Evolutionary conservation across 495 filamentous ascomycete genomes (phyloP).

Genomic region (Xylaria bambusicola): DNA sequence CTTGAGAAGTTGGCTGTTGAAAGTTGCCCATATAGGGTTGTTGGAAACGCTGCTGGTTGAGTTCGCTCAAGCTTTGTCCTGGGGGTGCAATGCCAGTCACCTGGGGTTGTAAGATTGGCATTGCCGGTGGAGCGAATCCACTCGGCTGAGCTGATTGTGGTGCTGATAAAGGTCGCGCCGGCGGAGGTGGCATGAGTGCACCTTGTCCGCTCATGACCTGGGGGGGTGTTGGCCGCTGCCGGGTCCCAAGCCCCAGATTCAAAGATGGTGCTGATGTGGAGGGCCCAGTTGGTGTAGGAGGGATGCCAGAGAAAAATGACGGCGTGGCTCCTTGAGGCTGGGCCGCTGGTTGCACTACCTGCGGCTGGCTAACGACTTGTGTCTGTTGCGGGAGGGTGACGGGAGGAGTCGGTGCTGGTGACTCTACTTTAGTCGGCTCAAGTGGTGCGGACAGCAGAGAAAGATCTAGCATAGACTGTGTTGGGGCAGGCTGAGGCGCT

Average conservation of each 20-base stretch:
- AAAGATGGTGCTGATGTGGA: conserved; percentile 32
- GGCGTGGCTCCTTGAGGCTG: conserved; percentile 57
- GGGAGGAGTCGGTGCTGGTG: conserved; percentile 42
- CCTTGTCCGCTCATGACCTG: conserved; percentile 60
- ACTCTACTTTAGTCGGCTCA: conserved; percentile 67
- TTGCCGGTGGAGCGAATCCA: conserved; percentile 63
- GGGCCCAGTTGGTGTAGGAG: conserved; percentile 35
- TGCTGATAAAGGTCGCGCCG: conserved; percentile 81
- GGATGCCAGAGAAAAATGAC: conserved; percentile 48
- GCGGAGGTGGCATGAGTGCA: conserved; percentile 72
- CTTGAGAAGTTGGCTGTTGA: conserved; percentile 46
- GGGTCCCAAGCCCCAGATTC: conserved; percentile 46
- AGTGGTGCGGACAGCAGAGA: conserved; percentile 75
- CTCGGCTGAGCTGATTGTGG: conserved; percentile 80
- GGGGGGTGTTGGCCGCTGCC: conserved; percentile 75
- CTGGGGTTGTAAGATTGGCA: conserved; percentile 79
- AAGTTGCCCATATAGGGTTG: conserved; percentile 50
- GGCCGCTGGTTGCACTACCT: conserved; percentile 51
- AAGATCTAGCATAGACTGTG: conserved; percentile 76
- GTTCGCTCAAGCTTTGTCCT: conserved; percentile 73
- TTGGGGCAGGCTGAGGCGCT: conserved; percentile 59
- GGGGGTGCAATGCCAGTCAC: conserved; percentile 78
- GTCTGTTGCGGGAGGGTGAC: conserved; percentile 46
- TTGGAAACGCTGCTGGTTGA: conserved; percentile 68
- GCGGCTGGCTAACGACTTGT: conserved; percentile 40